phyloP scores from a whole-genome alignment of 139 green algal species.

The Picochlorum sp. region DNA sequence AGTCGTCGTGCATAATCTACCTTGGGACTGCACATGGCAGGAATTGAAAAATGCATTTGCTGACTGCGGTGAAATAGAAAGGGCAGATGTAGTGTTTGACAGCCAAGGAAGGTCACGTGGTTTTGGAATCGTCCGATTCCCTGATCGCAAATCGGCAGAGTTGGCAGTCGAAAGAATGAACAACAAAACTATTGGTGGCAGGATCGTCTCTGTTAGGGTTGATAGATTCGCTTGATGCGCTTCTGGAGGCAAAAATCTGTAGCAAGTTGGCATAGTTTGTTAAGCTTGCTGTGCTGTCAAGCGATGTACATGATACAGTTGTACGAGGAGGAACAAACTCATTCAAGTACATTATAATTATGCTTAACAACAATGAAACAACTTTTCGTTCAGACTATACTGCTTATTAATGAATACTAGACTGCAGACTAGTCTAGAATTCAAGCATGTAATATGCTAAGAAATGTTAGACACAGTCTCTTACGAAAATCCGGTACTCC shows the following conservation, averaged over 20 bases:
- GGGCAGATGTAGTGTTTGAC: constrained; percentile 76
- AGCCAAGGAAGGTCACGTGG: constrained; percentile 58
- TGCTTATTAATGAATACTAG: too few species aligned
- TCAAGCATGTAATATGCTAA: too few species aligned
- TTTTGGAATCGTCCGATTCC: constrained; percentile 77
- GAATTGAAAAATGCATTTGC: constrained; percentile 73
- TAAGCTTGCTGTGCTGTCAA: too few species aligned
- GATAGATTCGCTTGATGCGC: constrained; percentile 71
- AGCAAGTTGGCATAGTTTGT: too few species aligned
- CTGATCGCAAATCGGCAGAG: constrained; percentile 46
- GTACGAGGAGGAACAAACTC: neutral
- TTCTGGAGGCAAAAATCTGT: too few species aligned
- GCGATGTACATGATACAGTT: neutral
- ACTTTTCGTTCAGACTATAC: too few species aligned
- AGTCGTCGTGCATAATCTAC: constrained; percentile 87
- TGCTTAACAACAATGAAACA: too few species aligned
- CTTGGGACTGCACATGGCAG: constrained; percentile 80
- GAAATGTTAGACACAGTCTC: neutral
- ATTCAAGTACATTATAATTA: too few species aligned
- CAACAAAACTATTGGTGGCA: constrained; percentile 67
- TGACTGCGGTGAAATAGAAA: constrained; percentile 42
- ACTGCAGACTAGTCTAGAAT: too few species aligned
- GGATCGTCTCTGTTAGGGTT: constrained; percentile 69
- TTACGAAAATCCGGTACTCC: constrained; percentile 29
- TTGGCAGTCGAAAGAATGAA: constrained; percentile 60